A percentile compares a stretch with the other conserved stretches of the same genome.
Evolutionary conservation across 192 early-diverging fungal species (phyloP).

Genomic region (Chytriomyces sp.): DNA sequence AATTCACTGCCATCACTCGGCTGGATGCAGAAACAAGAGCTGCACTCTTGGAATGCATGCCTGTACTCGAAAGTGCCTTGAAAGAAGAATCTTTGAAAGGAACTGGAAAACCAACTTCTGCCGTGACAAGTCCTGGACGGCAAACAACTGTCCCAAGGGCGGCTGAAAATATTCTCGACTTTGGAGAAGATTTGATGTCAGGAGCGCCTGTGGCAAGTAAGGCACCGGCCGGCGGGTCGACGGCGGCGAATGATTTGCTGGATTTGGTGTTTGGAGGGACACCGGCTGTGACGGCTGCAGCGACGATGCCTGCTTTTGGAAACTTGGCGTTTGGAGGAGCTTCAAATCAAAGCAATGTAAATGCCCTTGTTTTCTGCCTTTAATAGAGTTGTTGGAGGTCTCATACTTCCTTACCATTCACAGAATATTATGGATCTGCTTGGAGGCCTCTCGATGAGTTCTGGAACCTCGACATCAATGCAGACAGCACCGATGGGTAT

Average conservation of each 20-base stretch:
- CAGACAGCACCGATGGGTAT: background rate
- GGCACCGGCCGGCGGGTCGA: background rate
- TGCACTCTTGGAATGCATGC: slow-evolving; percentile 86
- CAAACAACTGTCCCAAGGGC: background rate
- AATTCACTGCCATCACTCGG: slow-evolving; percentile 79
- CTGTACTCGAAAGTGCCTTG: slow-evolving; percentile 69
- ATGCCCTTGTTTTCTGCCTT: slow-evolving; percentile 10
- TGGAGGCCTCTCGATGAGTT: slow-evolving; percentile 54
- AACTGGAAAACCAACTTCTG: slow-evolving; percentile 38
- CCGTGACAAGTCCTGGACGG: slow-evolving; percentile 7
- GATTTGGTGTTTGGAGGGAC: slow-evolving; percentile 51
- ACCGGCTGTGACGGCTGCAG: slow-evolving; percentile 10
- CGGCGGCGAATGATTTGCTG: slow-evolving; percentile 44
- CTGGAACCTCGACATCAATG: background rate
- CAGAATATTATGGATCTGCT: slow-evolving; percentile 66
- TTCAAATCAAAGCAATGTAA: slow-evolving; percentile 43
- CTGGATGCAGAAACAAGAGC: slow-evolving; percentile 60
- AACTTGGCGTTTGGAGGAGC: slow-evolving; percentile 35
- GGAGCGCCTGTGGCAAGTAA: slow-evolving; percentile 10
- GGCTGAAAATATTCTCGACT: slow-evolving; percentile 36
- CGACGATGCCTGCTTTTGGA: slow-evolving; percentile 6
- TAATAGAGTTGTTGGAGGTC: slow-evolving; percentile 7
- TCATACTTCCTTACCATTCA: background rate
- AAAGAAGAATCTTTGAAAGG: slow-evolving; percentile 59
- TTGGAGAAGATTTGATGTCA: slow-evolving; percentile 40